Evolutionary conservation across 306 rosid genomes (phyloP), one percentile per base, ranked within the genome.

Genomic region (Cicer bijugum): DNA sequence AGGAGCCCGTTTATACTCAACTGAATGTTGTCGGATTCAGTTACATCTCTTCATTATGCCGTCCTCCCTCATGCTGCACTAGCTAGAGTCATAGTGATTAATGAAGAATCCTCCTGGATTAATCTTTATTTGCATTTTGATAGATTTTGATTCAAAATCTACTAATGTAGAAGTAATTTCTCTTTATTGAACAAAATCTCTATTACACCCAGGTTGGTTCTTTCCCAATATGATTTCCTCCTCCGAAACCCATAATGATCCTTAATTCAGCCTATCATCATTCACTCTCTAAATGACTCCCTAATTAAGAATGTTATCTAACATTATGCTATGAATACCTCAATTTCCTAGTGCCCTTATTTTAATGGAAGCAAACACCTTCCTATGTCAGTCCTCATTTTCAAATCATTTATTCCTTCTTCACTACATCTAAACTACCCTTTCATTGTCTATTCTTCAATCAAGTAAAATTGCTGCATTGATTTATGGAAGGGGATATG

Each of bases 121-220:
- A 57, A 74, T 12, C 35, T 76, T 47, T 67, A 9, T 48, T 71
- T 75, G 51, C 56, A 44, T 74, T 39, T 53, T 43, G 47, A 56
- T 59, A 62, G 68, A 37, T 9, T n/a, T 12, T 4, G 12, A 39
- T 62, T 62, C 48, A 15, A 5, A 39, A 28, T 28, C 5, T 28
- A 28, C 35, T 28, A 28, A 62, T 62, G 14, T 39, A 8, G 68
- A 62, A 62, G 68, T 14, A 14, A 62, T 61, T 37, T 61, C 23
- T 14, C 2, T 61, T 61, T n/a, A 37, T 37, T 37, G 67, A 61
- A n/a, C 15, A 61, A 61, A 61, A 37, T 37, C 67, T 37, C 12
- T 37, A 4, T 57, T 57, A 6, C 63, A 57, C 63, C 7, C 2
- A 11, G 63, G 23, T 3, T 38, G 47, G 28, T 39, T 38, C 69